Evolutionary conservation across 768 basidiomycete species (phyloP).

Genomic region (Kwoniella sp.): DNA sequence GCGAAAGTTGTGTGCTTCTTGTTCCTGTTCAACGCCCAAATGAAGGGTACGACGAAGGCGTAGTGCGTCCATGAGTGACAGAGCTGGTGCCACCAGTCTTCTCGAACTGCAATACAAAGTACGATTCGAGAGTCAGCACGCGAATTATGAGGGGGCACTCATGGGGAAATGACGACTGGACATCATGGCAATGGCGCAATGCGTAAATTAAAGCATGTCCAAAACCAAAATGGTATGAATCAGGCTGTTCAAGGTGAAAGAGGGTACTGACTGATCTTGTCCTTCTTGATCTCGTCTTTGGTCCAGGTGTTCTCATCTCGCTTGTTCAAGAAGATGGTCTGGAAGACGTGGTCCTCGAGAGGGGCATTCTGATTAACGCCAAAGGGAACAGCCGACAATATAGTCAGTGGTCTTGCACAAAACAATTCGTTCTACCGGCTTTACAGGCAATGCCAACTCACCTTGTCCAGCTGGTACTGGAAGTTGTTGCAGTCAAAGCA

Average conservation of each 20-base stretch:
- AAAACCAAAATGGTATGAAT: too few species aligned
- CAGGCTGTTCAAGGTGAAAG: neutral
- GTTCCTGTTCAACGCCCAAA: constrained; percentile 56
- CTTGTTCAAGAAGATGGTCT: constrained; percentile 59
- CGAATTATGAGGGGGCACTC: neutral
- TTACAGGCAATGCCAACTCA: constrained; percentile 18
- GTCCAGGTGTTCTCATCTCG: constrained; percentile 57
- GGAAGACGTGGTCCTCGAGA: constrained; percentile 58
- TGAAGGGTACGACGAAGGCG: constrained; percentile 57
- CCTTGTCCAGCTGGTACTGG: constrained; percentile 55
- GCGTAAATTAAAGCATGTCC: too few species aligned
- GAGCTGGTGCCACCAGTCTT: constrained; percentile 59
- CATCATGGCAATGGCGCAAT: too few species aligned
- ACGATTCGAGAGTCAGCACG: neutral
- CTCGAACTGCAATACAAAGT: constrained; percentile 35
- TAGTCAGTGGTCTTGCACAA: too few species aligned
- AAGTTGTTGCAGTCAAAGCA: constrained; percentile 54
- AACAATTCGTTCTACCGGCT: too few species aligned
- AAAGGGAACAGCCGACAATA: too few species aligned
- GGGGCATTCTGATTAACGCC: constrained; percentile 35
- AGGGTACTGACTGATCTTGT: constrained; percentile 55
- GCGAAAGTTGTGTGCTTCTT: constrained; percentile 55
- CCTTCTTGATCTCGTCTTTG: constrained; percentile 57
- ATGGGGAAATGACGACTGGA: too few species aligned
- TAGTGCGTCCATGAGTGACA: constrained; percentile 55